Percentiles rank a stretch among this genome's conserved stretches.
Conservation (phyloP, 169 alveolate species). For the Cryptosporidium felis region DNA sequence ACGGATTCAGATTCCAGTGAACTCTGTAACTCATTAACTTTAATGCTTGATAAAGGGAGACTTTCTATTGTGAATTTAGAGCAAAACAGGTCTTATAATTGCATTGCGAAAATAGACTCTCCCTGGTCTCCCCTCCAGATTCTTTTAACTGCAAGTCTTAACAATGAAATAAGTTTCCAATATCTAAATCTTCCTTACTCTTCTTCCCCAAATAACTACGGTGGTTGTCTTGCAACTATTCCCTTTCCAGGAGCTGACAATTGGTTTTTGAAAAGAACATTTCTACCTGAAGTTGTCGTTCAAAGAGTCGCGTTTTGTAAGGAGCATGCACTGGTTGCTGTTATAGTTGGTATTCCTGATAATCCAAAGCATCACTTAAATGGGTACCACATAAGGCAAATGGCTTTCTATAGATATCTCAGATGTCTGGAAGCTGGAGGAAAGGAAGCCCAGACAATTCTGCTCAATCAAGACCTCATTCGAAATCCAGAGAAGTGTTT, state of each 20-base stretch:
- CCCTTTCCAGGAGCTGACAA: constrained; percentile 22
- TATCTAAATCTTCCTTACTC: constrained; percentile 19
- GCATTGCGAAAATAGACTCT: constrained; percentile 46
- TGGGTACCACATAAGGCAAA: constrained; percentile 62
- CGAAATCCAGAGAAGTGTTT: constrained; percentile 65
- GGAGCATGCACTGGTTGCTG: constrained; percentile 21
- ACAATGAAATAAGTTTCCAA: constrained; percentile 25
- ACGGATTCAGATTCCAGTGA: too few species aligned
- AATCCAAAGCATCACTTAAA: constrained; percentile 56
- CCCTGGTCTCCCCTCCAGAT: constrained; percentile 59
- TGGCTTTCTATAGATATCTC: constrained; percentile 61
- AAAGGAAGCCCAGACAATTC: constrained; percentile 56
- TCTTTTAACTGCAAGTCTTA: neutral
- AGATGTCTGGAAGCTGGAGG: constrained; percentile 70
- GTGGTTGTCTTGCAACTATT: neutral
- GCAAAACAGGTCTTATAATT: neutral
- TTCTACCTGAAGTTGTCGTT: constrained; percentile 31
- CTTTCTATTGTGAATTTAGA: constrained; percentile 11
- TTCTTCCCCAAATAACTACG: neutral
- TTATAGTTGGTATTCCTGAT: constrained; percentile 64
- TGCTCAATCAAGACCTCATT: constrained; percentile 48
- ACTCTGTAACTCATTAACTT: neutral
- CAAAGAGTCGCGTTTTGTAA: constrained; percentile 54
- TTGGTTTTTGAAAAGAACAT: constrained; percentile 39
- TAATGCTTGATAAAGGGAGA: constrained; percentile 16